These are phyloP conservation scores for Suaeda aralocaspica DNA, from an alignment of 148 eudicot genomes.

Conservation along the genomic window DNA sequence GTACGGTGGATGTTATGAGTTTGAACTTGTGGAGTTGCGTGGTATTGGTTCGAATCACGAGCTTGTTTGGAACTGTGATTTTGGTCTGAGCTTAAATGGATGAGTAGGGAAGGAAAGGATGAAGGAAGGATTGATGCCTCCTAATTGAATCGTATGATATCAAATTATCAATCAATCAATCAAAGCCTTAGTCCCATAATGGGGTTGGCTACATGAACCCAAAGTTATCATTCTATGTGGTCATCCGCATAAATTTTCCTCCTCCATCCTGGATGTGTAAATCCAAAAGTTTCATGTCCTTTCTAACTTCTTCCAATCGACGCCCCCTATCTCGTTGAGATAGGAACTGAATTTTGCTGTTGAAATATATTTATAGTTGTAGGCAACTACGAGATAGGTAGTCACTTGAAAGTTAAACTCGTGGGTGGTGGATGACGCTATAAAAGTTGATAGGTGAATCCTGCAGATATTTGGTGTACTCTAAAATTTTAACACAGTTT, in stretches of 20 bases:
- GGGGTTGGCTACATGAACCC: no score
- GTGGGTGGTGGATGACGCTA: neutral
- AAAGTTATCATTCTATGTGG: no score
- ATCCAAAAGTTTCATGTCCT: no score
- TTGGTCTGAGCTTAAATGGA: neutral
- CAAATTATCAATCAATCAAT: no score
- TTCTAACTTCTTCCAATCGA: no score
- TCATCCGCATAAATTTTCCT: no score
- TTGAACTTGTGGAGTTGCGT: neutral
- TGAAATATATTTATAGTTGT: neutral
- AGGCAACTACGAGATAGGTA: neutral
- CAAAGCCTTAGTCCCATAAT: no score
- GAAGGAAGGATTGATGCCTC: neutral
- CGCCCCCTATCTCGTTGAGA: no score
- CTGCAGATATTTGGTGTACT: neutral
- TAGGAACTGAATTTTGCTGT: no score
- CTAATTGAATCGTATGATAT: neutral
- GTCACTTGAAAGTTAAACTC: neutral
- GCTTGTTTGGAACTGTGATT: neutral
- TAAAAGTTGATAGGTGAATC: neutral
- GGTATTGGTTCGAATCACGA: neutral
- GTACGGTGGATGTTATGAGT: neutral
- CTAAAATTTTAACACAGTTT: no score
- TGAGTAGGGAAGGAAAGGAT: constrained; percentile 4
- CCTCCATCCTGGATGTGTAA: no score